Evolutionary conservation across 2,329 filamentous ascomycete genomes (phyloP), one percentile per base, ranked within the genome.

Genomic region (Emergomyces orientalis): DNA sequence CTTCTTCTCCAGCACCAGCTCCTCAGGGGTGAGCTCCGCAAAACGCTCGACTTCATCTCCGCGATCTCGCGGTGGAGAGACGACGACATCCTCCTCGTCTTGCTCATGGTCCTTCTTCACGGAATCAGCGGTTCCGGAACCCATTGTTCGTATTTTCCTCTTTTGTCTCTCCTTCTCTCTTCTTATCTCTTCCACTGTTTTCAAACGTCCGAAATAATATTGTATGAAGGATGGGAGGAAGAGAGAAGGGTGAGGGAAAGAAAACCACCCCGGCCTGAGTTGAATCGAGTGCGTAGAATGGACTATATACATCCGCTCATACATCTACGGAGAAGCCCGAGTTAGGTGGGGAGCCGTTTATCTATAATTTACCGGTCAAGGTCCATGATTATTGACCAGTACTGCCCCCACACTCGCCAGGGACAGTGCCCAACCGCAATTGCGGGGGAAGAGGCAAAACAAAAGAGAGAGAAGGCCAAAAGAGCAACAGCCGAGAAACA

Each of bases 1-100:
- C 62, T 75, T 73, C 65, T 71, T 75, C 69, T 78, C 75, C 5
- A 74, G 59, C 1, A 64, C 64, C 52, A 69, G 71, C 64, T 78
- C 75, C 61, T 76, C 73, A 30, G 60, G 60, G 22, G 63, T 63
- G 41, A 67, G 65, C 56, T 61, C 30, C n/a, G 27, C 25, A 17
- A 59, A 39, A 17, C 41, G 22, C 25, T 62, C 55, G 22, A 51
- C 39, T 22, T 34, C 30, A 19, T 13, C 30, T 13, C 17, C 19
- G 19, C 14, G 30, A 37, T 55, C 30, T 22, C 47, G 22, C n/a
- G 5, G 3, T 3, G 22, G 11, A 1, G 41, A n/a, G 19, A 45
- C 19, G n/a, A n/a, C 41, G 41, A 51, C 47, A 30, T 51, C 30
- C 30, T 30, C 30, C 51, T 54, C 51, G 51, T 32, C 51, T 6